These are phyloP conservation scores for Maudiozyma humilis DNA, from an alignment of 1,139 yeast genomes.

Conservation along the genomic window DNA sequence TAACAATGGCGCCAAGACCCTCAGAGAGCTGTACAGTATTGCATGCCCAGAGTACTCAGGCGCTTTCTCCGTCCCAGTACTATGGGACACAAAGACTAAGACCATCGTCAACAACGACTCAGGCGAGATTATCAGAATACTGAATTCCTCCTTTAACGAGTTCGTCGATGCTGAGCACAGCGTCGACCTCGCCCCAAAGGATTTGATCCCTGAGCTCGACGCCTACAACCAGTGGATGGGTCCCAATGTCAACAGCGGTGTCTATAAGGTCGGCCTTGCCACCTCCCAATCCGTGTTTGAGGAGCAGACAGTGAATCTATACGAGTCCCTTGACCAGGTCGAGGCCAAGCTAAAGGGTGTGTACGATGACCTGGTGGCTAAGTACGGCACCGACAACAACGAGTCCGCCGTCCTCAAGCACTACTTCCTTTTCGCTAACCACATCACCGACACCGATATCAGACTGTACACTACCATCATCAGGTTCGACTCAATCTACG, in stretches of 20 bases:
- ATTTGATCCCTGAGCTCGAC: constrained; percentile 9
- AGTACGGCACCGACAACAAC: constrained; percentile 4
- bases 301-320: constrained; percentile 4
- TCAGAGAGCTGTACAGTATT: constrained; percentile 9
- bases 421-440: constrained; percentile 42
- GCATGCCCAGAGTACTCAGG: constrained; percentile 10
- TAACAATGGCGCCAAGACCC: constrained; percentile 8
- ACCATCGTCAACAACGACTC: constrained; percentile 14
- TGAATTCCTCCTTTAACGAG: constrained; percentile 10
- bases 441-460: constrained; percentile 76
- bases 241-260: constrained; percentile 9
- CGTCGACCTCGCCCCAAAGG: constrained; percentile 10
- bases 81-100: constrained; percentile 12
- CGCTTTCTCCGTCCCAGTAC: constrained; percentile 8
- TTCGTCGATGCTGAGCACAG: constrained; percentile 5
- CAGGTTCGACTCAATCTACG: constrained; percentile 80
- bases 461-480: constrained; percentile 71
- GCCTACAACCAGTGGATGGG: constrained; percentile 11
- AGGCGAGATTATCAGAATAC: constrained; percentile 11
- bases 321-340: constrained; percentile 7
- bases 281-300: constrained; percentile 9
- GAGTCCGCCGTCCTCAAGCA: constrained; percentile 21
- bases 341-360: constrained; percentile 6
- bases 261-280: constrained; percentile 8
- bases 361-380: constrained; percentile 4